Conservation (phyloP, 2,329 filamentous ascomycete genomes). For the Fusarium subglutinans region DNA sequence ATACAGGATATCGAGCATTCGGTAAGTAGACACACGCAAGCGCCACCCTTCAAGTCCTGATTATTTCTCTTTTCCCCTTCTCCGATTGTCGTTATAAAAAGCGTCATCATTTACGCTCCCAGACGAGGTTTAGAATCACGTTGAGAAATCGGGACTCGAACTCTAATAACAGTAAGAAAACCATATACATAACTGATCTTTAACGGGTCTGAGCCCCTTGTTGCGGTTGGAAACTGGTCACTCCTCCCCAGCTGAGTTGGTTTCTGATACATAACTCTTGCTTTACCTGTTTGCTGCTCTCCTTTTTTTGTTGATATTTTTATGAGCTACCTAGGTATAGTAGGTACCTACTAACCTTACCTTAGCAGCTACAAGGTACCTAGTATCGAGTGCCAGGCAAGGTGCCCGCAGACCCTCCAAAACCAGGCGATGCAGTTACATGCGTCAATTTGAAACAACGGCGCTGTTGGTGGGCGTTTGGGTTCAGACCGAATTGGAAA, state of each 20-base stretch:
- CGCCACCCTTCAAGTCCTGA: background rate
- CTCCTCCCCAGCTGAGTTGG: background rate
- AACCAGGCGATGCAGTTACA: slow-evolving; percentile 21
- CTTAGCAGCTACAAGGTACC: too few species aligned
- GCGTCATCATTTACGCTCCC: background rate
- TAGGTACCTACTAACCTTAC: too few species aligned
- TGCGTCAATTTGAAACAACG: slow-evolving; percentile 33
- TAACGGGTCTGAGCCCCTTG: slow-evolving; percentile 29
- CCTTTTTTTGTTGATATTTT: background rate
- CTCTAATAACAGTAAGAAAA: background rate
- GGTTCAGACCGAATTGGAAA: slow-evolving; percentile 8
- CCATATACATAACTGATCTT: slow-evolving; percentile 22
- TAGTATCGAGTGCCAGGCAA: background rate
- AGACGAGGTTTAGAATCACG: slow-evolving; percentile 12
- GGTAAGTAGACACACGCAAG: background rate
- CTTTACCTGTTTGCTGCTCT: background rate
- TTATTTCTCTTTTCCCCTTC: background rate
- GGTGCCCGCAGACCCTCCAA: slow-evolving; percentile 20
- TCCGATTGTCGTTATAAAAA: background rate
- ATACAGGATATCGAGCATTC: background rate
- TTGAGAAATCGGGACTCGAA: slow-evolving; percentile 4
- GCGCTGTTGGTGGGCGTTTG: slow-evolving; percentile 21
- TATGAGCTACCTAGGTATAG: background rate
- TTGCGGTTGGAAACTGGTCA: slow-evolving; percentile 3
- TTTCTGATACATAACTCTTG: slow-evolving; percentile 4